Evolutionary conservation across 2,329 filamentous ascomycete genomes (phyloP).

Genomic region (Byssothecium circinans): DNA sequence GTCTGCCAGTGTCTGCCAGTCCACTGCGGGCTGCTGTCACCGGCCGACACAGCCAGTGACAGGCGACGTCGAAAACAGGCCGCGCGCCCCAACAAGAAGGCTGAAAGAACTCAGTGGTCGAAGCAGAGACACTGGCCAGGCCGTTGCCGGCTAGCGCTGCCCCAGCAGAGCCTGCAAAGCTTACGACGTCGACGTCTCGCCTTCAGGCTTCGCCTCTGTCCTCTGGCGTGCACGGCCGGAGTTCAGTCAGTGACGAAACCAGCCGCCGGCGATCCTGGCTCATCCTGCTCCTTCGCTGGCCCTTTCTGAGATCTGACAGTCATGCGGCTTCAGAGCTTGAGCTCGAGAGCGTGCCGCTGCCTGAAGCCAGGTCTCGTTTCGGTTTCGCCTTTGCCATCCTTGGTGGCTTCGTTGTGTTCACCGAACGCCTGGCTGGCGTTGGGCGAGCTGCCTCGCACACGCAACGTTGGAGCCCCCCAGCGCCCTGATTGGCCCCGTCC

Average conservation of each 20-base stretch:
- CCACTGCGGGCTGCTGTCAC: too few species aligned
- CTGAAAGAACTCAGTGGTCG: too few species aligned
- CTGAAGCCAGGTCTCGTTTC: constrained; percentile 3
- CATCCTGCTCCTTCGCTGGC: neutral
- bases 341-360: neutral
- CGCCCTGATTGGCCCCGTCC: constrained; percentile 25
- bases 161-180: constrained; percentile 20
- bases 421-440: constrained; percentile 12
- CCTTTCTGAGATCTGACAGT: too few species aligned
- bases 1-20: too few species aligned
- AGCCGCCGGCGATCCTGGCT: neutral
- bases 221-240: constrained; percentile 29
- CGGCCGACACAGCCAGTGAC: too few species aligned
- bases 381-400: neutral
- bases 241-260: constrained; percentile 22
- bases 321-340: neutral
- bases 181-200: constrained; percentile 32
- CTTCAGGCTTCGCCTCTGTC: too few species aligned
- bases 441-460: constrained; percentile 33
- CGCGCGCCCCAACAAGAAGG: constrained; percentile 31
- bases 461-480: constrained; percentile 16
- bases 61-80: constrained; percentile 14
- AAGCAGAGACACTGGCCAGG: too few species aligned
- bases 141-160: constrained; percentile 18
- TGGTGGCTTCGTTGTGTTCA: too few species aligned